Conservation (phyloP, 768 basidiomycete genomes). For the Gymnopilus junonius region DNA sequence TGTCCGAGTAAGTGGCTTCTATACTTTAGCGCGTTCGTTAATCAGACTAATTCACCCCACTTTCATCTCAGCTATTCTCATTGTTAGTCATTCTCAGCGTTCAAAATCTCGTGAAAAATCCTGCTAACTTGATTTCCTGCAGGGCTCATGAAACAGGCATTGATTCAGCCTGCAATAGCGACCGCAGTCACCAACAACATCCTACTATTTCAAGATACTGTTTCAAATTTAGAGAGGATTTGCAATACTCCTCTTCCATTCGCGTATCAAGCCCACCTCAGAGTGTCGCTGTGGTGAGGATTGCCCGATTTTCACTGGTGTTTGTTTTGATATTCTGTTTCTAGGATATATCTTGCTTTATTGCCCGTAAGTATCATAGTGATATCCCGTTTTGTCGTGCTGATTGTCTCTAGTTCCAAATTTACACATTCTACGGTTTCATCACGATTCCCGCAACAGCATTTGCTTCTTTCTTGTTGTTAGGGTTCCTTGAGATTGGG, state of each 20-base stretch:
- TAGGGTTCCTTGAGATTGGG: slow-evolving; percentile 68
- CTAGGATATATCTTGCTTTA: slow-evolving; percentile 34
- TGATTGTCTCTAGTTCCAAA: slow-evolving; percentile 48
- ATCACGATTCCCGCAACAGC: slow-evolving; percentile 61
- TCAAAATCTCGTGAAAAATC: background rate
- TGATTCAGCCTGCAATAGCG: slow-evolving; percentile 56
- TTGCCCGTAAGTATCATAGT: slow-evolving; percentile 15
- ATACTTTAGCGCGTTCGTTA: background rate
- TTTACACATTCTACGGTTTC: slow-evolving; percentile 45
- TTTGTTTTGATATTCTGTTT: background rate
- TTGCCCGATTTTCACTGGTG: background rate
- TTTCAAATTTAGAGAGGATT: slow-evolving; percentile 64
- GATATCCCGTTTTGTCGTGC: background rate
- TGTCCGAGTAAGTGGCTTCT: slow-evolving; percentile 44
- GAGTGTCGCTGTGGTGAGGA: slow-evolving; percentile 63
- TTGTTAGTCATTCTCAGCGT: slow-evolving; percentile 26
- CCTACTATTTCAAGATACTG: slow-evolving; percentile 55
- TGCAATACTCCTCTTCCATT: slow-evolving; percentile 70
- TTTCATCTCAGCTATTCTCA: slow-evolving; percentile 44
- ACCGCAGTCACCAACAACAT: slow-evolving; percentile 52
- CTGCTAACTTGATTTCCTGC: background rate
- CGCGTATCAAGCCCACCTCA: slow-evolving; percentile 69
- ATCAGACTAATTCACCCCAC: background rate
- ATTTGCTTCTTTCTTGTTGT: slow-evolving; percentile 58
- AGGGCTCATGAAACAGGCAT: slow-evolving; percentile 48